A percentile compares a stretch with the other conserved stretches of the same genome.
Evolutionary conservation across 1,139 yeast genomes (phyloP).

Genomic region (Williopsis jadinii): DNA sequence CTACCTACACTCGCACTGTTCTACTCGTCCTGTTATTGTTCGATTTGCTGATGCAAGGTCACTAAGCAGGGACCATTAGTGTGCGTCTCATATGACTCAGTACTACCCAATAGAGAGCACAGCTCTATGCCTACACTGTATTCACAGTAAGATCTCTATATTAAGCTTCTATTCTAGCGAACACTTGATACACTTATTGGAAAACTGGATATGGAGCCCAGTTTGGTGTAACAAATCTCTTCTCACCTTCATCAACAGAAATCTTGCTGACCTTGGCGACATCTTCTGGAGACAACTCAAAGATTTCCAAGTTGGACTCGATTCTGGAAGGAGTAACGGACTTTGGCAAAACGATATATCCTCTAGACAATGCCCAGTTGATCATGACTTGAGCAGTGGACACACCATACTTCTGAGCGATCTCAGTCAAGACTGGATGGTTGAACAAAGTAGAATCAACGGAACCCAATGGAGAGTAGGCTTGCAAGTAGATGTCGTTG

Average conservation of each 20-base stretch:
- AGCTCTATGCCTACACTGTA: too few relatives aligned
- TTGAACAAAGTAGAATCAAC: slow-evolving; percentile 56
- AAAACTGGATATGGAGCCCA: too few relatives aligned
- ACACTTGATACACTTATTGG: too few relatives aligned
- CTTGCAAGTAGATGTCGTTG: slow-evolving; percentile 56
- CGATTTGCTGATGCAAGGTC: too few relatives aligned
- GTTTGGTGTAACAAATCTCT: slow-evolving; percentile 34
- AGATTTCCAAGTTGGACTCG: slow-evolving; percentile 44
- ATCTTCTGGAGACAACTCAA: slow-evolving; percentile 49
- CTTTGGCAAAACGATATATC: slow-evolving; percentile 70
- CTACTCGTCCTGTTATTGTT: too few relatives aligned
- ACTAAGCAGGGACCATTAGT: too few relatives aligned
- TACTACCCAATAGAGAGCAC: too few relatives aligned
- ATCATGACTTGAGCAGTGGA: slow-evolving; percentile 57
- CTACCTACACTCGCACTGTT: too few relatives aligned
- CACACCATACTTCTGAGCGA: slow-evolving; percentile 50
- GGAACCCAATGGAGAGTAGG: slow-evolving; percentile 78
- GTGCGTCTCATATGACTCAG: too few relatives aligned
- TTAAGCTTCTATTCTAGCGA: too few relatives aligned
- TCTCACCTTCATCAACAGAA: slow-evolving; percentile 38
- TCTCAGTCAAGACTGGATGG: slow-evolving; percentile 37
- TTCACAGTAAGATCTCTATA: too few relatives aligned
- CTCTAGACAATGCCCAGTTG: slow-evolving; percentile 70
- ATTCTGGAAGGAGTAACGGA: slow-evolving; percentile 58
- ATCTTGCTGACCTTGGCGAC: slow-evolving; percentile 40